Evolutionary conservation across 805 yeast species (phyloP).

Genomic region (Yamadazyma nakazawae): DNA sequence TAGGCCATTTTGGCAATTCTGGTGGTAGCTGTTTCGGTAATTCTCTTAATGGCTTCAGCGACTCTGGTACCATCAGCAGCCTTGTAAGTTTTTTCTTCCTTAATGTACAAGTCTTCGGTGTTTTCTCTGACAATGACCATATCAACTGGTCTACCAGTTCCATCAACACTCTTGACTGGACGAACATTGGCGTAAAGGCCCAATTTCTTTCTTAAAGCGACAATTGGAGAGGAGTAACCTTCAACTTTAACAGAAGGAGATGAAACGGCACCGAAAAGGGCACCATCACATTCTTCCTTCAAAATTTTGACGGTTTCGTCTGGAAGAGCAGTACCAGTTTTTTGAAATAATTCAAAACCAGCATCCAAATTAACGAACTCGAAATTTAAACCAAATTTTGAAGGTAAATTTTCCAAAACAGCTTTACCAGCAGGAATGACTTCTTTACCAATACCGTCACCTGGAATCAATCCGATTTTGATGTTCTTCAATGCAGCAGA

Average conservation of each 20-base stretch:
- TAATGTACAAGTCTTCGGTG: conserved; percentile 95
- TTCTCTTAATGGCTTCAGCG: conserved; percentile 97
- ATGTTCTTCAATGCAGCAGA: conserved; percentile 29
- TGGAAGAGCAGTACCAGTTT: conserved; percentile 95
- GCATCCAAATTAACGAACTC: conserved; percentile 88
- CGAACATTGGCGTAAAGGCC: conserved; percentile 96
- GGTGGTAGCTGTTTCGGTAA: conserved; percentile 80
- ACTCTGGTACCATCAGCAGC: conserved; percentile 80
- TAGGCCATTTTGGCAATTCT: conserved; percentile 88
- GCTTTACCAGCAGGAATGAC: conserved; percentile 96
- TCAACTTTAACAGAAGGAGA: conserved; percentile 92
- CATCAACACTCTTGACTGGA: conserved; percentile 92
- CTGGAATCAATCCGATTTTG: conserved; percentile 77
- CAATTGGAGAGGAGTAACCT: conserved; percentile 98
- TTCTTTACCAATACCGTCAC: conserved; percentile 97
- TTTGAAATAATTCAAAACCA: conserved; percentile 89
- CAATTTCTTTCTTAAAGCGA: conserved; percentile 93
- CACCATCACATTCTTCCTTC: conserved; percentile 88
- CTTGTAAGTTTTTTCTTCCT: conserved; percentile 78
- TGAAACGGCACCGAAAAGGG: conserved; percentile 94
- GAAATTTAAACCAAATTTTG: conserved; percentile 72
- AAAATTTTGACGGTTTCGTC: conserved; percentile 82
- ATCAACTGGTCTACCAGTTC: conserved; percentile 85
- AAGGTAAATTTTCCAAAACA: conserved; percentile 76
- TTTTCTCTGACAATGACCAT: conserved; percentile 98